Evolutionary conservation across 169 alveolate species (phyloP).

Genomic region (Hepatocystis sp.): DNA sequence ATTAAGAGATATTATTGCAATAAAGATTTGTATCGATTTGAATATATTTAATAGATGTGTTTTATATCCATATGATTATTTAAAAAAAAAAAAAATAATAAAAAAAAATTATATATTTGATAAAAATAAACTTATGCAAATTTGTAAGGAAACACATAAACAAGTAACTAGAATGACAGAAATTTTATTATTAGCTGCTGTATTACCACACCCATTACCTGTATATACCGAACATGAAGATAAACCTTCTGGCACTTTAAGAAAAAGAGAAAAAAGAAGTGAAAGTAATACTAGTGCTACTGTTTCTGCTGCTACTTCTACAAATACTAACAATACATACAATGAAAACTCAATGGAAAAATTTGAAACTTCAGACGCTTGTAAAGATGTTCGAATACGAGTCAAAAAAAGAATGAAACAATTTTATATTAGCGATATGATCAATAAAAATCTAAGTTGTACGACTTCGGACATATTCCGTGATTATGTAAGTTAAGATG

Average conservation of each 20-base stretch:
- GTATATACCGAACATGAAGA: conserved; percentile 39
- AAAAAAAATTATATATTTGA: conserved; percentile 40
- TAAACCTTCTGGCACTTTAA: neutral
- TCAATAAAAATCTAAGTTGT: conserved; percentile 50
- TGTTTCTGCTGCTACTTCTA: no score
- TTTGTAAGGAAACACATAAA: conserved; percentile 66
- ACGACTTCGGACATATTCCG: conserved; percentile 68
- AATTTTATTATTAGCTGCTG: conserved; percentile 33
- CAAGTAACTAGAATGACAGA: conserved; percentile 64
- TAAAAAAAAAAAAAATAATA: conserved; percentile 37
- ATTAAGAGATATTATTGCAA: conserved; percentile 81
- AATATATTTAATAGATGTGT: conserved; percentile 21
- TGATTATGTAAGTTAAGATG: conserved; percentile 26
- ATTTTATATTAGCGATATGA: conserved; percentile 38
- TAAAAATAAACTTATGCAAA: conserved; percentile 39
- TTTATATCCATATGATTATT: conserved; percentile 61
- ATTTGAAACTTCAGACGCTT: conserved; percentile 48
- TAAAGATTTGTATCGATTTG: conserved; percentile 77
- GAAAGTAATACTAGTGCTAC: no score
- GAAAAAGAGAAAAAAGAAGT: conserved; percentile 50
- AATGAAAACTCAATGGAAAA: conserved; percentile 37
- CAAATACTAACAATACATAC: no score
- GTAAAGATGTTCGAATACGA: conserved; percentile 50
- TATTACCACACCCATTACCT: conserved; percentile 66
- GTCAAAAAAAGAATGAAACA: conserved; percentile 43